Conservation (phyloP, 2,329 filamentous ascomycete species). For the Ceratocystiopsis sp. region DNA sequence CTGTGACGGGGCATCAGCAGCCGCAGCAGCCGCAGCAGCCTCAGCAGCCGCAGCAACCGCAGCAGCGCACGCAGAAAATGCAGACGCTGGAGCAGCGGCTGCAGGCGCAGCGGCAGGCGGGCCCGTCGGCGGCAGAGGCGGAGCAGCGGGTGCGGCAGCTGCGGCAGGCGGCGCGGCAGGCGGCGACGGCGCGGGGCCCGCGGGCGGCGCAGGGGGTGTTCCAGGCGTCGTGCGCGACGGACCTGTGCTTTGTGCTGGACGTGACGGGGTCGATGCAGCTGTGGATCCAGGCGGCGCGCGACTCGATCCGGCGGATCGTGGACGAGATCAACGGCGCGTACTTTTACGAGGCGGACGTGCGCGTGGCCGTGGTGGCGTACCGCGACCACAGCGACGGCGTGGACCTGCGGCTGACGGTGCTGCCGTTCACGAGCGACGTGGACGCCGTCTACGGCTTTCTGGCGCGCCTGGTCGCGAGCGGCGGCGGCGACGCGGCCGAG, state of each 20-base stretch:
- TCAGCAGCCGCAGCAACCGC: too few relatives aligned
- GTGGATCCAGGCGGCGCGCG: slow-evolving; percentile 18
- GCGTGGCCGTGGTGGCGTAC: slow-evolving; percentile 20
- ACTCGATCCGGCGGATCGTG: slow-evolving; percentile 18
- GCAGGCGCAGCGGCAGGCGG: neutral
- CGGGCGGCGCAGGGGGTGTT: slow-evolving; percentile 15
- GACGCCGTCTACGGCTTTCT: slow-evolving; percentile 13
- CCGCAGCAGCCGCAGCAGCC: too few relatives aligned
- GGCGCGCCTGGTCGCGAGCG: slow-evolving; percentile 10
- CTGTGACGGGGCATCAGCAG: too few relatives aligned
- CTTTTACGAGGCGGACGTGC: slow-evolving; percentile 18
- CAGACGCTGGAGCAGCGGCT: too few relatives aligned
- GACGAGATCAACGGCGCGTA: slow-evolving; percentile 16
- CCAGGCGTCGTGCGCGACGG: slow-evolving; percentile 17
- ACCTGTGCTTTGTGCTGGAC: slow-evolving; percentile 22
- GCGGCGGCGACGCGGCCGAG: slow-evolving; percentile 18
- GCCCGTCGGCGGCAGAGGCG: slow-evolving; percentile 3
- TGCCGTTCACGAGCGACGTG: slow-evolving; percentile 15
- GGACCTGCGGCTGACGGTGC: slow-evolving; percentile 12
- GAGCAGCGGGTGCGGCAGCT: slow-evolving; percentile 8
- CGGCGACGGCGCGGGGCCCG: neutral
- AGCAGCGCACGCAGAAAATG: too few relatives aligned
- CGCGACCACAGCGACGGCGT: slow-evolving; percentile 16
- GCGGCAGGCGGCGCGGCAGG: slow-evolving; percentile 5
- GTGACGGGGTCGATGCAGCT: slow-evolving; percentile 18